A percentile compares a stretch with the other conserved stretches of the same genome.
Evolutionary conservation across 441 rosid species (phyloP).

Genomic region (Cnidoscolus chayamansa): DNA sequence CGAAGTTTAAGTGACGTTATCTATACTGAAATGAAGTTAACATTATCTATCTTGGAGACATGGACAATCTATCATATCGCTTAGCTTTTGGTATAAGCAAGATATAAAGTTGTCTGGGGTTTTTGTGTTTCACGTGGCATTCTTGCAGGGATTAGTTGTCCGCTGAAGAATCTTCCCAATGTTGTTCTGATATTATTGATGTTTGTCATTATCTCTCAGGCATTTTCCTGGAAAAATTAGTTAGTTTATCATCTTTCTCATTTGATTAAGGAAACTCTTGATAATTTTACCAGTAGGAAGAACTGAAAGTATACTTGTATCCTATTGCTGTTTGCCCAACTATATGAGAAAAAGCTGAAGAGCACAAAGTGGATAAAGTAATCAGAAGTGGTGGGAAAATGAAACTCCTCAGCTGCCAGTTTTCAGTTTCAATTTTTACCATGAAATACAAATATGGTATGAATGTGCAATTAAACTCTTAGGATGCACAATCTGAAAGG

Average conservation of each 20-base stretch:
- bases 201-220: constrained; percentile 3
- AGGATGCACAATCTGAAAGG: background rate
- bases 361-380: too few relatives aligned
- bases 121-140: background rate
- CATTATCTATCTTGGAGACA: background rate
- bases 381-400: background rate
- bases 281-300: background rate
- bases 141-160: background rate
- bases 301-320: background rate
- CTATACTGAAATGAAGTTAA: background rate
- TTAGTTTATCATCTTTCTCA: background rate
- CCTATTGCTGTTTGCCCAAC: background rate
- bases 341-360: background rate
- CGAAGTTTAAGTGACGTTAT: background rate
- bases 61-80: background rate
- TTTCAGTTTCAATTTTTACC: background rate
- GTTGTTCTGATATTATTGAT: background rate
- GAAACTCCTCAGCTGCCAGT: background rate
- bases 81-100: background rate
- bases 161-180: background rate
- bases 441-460: background rate
- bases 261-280: background rate
- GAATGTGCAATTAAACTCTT: too few relatives aligned
- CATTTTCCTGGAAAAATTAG: background rate
- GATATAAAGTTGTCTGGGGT: background rate